Conservation (phyloP, 352 stramenopile species). For the Phytophthora ohioensis region DNA sequence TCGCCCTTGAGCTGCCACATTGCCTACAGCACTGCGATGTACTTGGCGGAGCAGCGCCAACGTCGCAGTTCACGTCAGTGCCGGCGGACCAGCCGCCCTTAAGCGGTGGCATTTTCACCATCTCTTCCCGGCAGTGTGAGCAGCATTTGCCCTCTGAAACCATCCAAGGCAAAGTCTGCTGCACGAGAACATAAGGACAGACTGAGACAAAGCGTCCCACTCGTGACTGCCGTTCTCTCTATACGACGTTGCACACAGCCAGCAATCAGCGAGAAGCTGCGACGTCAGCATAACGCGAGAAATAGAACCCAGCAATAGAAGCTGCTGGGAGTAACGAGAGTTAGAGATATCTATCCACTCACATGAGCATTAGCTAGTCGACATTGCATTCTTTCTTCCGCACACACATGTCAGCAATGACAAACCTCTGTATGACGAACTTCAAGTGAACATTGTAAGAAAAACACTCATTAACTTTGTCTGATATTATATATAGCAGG, state of each 20-base stretch:
- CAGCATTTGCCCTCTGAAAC: conserved; percentile 5
- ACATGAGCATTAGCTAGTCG: background rate
- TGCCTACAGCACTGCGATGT: background rate
- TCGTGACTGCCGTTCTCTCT: conserved; percentile 14
- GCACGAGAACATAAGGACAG: conserved; percentile 2
- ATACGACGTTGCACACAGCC: conserved; percentile 20
- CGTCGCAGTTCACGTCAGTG: conserved; percentile 8
- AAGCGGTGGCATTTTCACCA: background rate
- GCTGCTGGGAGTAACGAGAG: no score
- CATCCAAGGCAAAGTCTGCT: conserved; percentile 13
- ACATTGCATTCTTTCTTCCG: background rate
- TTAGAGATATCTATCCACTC: no score
- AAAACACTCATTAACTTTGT: background rate
- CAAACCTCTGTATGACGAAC: conserved; percentile 6
- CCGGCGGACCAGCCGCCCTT: conserved; percentile 9
- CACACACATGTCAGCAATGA: background rate
- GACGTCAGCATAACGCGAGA: background rate
- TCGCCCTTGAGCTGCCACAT: background rate
- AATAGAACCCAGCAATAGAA: conserved; percentile 6
- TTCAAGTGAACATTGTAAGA: conserved; percentile 28
- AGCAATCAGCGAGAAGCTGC: conserved; percentile 22
- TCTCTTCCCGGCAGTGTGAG: background rate
- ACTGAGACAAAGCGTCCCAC: conserved; percentile 7
- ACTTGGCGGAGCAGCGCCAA: background rate
- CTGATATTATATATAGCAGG: background rate